A percentile compares a stretch with the other conserved stretches of the same genome.
Conservation (phyloP, 345 rosid genomes). For the Toxicodendron radicans region DNA sequence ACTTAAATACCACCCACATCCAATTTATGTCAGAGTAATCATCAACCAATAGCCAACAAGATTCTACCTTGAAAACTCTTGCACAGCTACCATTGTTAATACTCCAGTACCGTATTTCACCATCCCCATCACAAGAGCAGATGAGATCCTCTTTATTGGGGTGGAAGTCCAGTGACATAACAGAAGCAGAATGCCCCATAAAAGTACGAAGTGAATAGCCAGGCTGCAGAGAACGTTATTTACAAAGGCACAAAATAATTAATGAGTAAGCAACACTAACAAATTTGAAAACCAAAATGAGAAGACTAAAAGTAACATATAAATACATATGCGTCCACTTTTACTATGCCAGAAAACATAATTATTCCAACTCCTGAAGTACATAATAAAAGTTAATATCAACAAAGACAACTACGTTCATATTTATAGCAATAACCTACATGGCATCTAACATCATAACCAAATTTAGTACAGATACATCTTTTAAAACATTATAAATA, state of each 20-base stretch:
- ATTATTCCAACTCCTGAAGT: neutral
- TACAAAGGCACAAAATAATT: slow-evolving; percentile 1
- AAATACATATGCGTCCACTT: neutral
- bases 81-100: slow-evolving; percentile 76
- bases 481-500: too few relatives aligned
- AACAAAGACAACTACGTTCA: slow-evolving; percentile 4
- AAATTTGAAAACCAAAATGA: neutral
- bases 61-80: slow-evolving; percentile 75
- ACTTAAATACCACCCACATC: neutral
- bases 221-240: slow-evolving; percentile 55
- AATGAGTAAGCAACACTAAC: neutral
- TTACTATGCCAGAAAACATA: neutral
- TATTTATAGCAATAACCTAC: neutral
- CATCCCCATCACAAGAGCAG: slow-evolving; percentile 90
- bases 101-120: slow-evolving; percentile 96
- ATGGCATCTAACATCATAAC: neutral
- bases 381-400: neutral
- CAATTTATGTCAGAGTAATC: neutral
- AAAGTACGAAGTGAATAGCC: slow-evolving; percentile 80
- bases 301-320: neutral
- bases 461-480: neutral
- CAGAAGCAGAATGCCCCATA: slow-evolving; percentile 73
- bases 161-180: slow-evolving; percentile 89
- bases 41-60: neutral
- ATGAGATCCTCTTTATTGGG: slow-evolving; percentile 86